Base-by-base conservation (phyloP, 306 rosid genomes). In the Sesbania bispinosa region DNA sequence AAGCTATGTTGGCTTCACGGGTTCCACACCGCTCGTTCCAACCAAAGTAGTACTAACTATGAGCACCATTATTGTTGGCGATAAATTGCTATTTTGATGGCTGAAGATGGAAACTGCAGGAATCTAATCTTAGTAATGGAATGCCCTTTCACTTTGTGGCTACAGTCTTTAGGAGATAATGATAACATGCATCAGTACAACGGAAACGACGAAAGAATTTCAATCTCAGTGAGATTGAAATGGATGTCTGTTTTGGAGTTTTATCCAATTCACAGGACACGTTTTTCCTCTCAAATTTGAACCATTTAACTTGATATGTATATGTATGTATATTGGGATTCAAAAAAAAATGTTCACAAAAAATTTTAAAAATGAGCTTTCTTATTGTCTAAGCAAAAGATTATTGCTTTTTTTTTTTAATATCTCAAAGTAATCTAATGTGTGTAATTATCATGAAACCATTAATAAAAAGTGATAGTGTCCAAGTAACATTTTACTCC, bases 121-220 rank as follows among this genome's bases (percentile, higher is more conserved):
- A 79, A 79, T 73, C 82, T 35, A 35, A n/a, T n/a, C n/a, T 54
- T 63, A 13, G 27, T 36, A 58, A 66, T 66, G 71, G 71, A 73
- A 59, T 18, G 43, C 11, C 2, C 24, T 72, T 16, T 63, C 48
- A 35, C 62, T 41, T 13, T 64, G 6, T 65, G 41, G 38, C 74
- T 65, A n/a, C n/a, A n/a, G n/a, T n/a, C n/a, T n/a, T n/a, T n/a
- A n/a, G n/a, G n/a, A n/a, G n/a, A n/a, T n/a, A n/a, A n/a, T n/a
- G n/a, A n/a, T n/a, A n/a, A n/a, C n/a, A n/a, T n/a, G n/a, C n/a
- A n/a, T n/a, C n/a, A n/a, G n/a, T n/a, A n/a, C n/a, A n/a, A n/a
- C n/a, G n/a, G n/a, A n/a, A n/a, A n/a, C n/a, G n/a, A n/a, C n/a
- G n/a, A n/a, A n/a, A n/a, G n/a, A n/a, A n/a, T n/a, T n/a, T n/a